Evolutionary conservation across 2,329 filamentous ascomycete genomes (phyloP), one percentile per base, ranked within the genome.

Genomic region (Ceratocystis harringtonii): DNA sequence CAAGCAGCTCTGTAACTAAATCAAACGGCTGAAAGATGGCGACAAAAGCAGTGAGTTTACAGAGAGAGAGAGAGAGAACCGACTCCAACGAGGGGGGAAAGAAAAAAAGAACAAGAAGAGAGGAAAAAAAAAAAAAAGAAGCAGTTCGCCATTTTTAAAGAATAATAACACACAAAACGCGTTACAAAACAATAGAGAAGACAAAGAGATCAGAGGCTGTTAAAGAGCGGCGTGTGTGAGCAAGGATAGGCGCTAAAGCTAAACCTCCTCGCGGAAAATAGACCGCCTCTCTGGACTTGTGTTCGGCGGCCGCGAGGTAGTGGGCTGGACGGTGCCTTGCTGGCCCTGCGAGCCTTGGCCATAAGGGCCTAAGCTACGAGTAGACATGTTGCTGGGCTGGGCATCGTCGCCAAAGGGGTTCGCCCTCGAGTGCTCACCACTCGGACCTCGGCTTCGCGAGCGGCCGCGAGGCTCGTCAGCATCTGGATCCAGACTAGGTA

Each of bases 371-470:
- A 92, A 84, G 30, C 87, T 88, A 65, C 88, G 77, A 74, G 90
- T 70, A 72, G 78, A 82, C 66, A 83, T 72, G 71, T 82, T 82
- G 68, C 84, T 86, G 68, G 80, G 77, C 72, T 84, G 84, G 3
- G 81, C 83, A 36, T 83, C 80, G 63, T 90, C 88, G 64, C 85
- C 87, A 72, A 92, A 92, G 0, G 89, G 89, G 73, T 92, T 86
- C 68, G 70, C 72, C 58, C 60, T 69, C 68, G 41, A 71, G 70
- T 69, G 63, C 70, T 69, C 65, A 72, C 70, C 66, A 72, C 75
- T 69, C 74, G 78, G 72, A 73, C 74, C 78, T 70, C 75, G 81
- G 71, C 72, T 72, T 32, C 75, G 72, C 66, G 74, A 74, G 36
- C 79, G 74, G 0, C 79, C 79, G 61, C 68, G 64, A 67, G 55